Evolutionary conservation across 768 basidiomycete species (phyloP).

Genomic region (Nidularia pulvinata): DNA sequence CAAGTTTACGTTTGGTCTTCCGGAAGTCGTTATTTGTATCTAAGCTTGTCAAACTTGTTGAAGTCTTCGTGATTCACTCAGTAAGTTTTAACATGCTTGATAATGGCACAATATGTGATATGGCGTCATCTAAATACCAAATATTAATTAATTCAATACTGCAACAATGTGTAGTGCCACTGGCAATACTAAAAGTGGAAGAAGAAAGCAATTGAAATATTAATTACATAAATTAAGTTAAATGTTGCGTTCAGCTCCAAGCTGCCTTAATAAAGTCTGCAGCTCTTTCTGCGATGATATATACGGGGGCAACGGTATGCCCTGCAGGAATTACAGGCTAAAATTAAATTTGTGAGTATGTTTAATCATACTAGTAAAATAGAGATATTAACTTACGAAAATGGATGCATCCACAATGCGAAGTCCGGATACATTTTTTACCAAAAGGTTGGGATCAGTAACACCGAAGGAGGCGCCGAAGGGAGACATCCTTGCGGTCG

Average conservation of each 20-base stretch:
- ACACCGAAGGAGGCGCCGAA: conserved; percentile 13
- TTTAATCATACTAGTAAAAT: not conserved
- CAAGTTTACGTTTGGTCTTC: too few species aligned
- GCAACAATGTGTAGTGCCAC: too few species aligned
- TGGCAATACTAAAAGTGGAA: too few species aligned
- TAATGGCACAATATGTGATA: too few species aligned
- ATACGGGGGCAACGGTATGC: not conserved
- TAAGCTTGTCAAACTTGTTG: too few species aligned
- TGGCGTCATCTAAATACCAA: too few species aligned
- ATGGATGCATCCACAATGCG: conserved; percentile 29
- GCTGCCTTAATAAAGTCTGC: not conserved
- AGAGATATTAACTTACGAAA: conserved; percentile 5
- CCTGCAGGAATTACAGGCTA: not conserved
- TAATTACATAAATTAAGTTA: not conserved
- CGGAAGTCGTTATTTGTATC: too few species aligned
- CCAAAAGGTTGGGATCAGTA: conserved; percentile 20
- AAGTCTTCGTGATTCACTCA: too few species aligned
- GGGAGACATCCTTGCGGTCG: conserved; percentile 13
- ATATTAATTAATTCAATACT: too few species aligned
- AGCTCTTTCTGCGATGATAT: not conserved
- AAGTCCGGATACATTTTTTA: conserved; percentile 22
- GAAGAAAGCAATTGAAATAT: too few species aligned
- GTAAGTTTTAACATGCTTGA: too few species aligned
- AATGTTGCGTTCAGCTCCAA: not conserved
- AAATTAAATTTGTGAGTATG: not conserved